Evolutionary conservation across 139 green algal genomes (phyloP), one percentile per base, ranked within the genome.

Genomic region (Haematococcus lacustris): DNA sequence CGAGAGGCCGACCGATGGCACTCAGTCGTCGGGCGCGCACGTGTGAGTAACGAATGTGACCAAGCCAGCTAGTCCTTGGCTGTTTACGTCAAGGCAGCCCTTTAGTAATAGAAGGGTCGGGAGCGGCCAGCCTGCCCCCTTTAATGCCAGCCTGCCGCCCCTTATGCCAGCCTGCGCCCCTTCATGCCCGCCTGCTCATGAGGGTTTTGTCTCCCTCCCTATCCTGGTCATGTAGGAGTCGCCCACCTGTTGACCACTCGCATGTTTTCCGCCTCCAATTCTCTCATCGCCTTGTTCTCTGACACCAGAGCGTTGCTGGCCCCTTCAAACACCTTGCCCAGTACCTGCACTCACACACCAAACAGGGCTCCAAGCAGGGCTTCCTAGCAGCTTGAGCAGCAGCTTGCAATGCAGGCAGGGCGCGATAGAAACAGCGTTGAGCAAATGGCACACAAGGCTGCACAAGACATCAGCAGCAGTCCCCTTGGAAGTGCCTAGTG

Each of bases 221-320:
- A n/a, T n/a, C n/a, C n/a, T n/a, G n/a, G n/a, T n/a, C n/a, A n/a
- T n/a, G n/a, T n/a, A n/a, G n/a, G n/a, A n/a, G n/a, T n/a, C 17
- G 43, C 43, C 13, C 53, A 64, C 35, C 4, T 51, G 63, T 69
- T 69, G 38, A 69, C 30, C 6, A 69, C 38, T 35, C 63, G 63
- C 2, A 37, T 37, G 32, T 69, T 69, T 2, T 69, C 63, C n/a
- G 63, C 63, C 63, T 69, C 63, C 63, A 69, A 2, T 37, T 33
- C 63, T 23, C 38, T 39, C 25, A 69, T 35, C 2, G 63, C 7
- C 2, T 5, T 26, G 7, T 39, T 6, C 63, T 69, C 63, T 26
- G 34, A 35, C 37, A 39, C 25, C 37, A 69, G 37, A 7, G 37
- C 30, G 3, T 28, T 3, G 35, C 63, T 35, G 37, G 37, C 37